Conservation (phyloP, 768 basidiomycete species). For the Cyclocybe cylindracea region DNA sequence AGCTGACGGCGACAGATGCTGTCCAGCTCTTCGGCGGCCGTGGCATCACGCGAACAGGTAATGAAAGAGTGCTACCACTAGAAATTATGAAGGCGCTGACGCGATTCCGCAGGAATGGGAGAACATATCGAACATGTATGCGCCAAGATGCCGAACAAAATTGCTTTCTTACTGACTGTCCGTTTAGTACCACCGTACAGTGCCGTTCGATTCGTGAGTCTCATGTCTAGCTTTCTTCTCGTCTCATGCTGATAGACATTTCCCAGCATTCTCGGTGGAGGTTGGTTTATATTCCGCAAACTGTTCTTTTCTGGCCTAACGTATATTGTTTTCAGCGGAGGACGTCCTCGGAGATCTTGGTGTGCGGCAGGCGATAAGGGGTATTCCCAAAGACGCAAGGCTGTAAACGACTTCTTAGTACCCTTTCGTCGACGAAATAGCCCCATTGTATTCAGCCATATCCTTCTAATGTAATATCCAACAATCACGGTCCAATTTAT, state of each 20-base stretch:
- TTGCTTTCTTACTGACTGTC: slow-evolving; percentile 23
- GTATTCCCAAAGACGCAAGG: slow-evolving; percentile 70
- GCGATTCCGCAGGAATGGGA: slow-evolving; percentile 49
- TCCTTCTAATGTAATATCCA: neutral
- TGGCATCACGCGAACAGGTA: slow-evolving; percentile 80
- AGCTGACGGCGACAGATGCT: slow-evolving; percentile 68
- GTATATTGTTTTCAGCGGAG: slow-evolving; percentile 48
- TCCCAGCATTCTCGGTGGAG: slow-evolving; percentile 65
- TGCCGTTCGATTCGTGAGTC: slow-evolving; percentile 62
- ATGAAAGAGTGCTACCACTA: neutral
- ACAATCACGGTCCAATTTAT: neutral
- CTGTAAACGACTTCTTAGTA: slow-evolving; percentile 37
- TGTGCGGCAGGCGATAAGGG: slow-evolving; percentile 76
- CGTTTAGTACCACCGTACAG: slow-evolving; percentile 59
- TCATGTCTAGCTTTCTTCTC: neutral
- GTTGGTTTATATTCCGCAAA: slow-evolving; percentile 22
- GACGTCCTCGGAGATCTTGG: slow-evolving; percentile 83
- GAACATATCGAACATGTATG: slow-evolving; percentile 65
- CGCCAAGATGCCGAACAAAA: slow-evolving; percentile 6
- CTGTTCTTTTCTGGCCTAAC: slow-evolving; percentile 2
- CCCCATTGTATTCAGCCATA: no score
- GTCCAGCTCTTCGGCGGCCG: slow-evolving; percentile 90
- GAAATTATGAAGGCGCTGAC: slow-evolving; percentile 1
- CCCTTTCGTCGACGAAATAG: neutral
- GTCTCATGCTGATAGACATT: neutral